A percentile compares a stretch with the other conserved stretches of the same genome.
These are phyloP conservation scores for Ilex aquifolium DNA, from an alignment of 257 asterid species.

Conservation along the genomic window DNA sequence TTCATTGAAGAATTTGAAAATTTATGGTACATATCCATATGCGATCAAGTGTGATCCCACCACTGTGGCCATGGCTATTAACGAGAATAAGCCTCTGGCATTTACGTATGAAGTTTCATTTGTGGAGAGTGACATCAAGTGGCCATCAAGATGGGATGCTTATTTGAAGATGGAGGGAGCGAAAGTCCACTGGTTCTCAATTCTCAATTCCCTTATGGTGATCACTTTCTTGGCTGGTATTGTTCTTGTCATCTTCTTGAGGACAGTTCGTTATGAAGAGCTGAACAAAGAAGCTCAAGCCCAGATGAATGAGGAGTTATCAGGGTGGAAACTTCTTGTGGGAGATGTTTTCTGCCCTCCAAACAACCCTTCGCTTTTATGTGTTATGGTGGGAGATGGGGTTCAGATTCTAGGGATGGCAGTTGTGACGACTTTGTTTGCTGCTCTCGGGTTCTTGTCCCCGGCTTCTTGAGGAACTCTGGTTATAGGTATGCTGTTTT, in stretches of 20 bases:
- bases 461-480: constrained; percentile 87
- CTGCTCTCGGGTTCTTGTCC: constrained; percentile 93
- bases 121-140: constrained; percentile 75
- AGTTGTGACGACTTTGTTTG: constrained; percentile 68
- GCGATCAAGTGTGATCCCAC: constrained; percentile 62
- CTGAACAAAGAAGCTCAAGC: constrained; percentile 89
- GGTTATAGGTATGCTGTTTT: constrained; percentile 77
- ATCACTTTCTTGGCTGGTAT: constrained; percentile 90
- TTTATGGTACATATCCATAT: constrained; percentile 52
- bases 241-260: constrained; percentile 74
- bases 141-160: constrained; percentile 98
- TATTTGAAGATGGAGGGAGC: constrained; percentile 93
- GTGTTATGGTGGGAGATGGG: constrained; percentile 92
- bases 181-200: constrained; percentile 93
- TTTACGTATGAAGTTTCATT: constrained; percentile 72
- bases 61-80: constrained; percentile 52
- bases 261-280: constrained; percentile 82
- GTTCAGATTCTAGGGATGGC: constrained; percentile 92
- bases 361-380: constrained; percentile 52
- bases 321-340: constrained; percentile 91
- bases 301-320: constrained; percentile 89
- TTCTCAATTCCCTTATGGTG: constrained; percentile 82
- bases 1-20: constrained; percentile 48
- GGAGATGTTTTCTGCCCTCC: constrained; percentile 85
- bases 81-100: constrained; percentile 64